These are phyloP conservation scores for Glaciozyma martinii DNA, from an alignment of 768 basidiomycete genomes.

Conservation along the genomic window DNA sequence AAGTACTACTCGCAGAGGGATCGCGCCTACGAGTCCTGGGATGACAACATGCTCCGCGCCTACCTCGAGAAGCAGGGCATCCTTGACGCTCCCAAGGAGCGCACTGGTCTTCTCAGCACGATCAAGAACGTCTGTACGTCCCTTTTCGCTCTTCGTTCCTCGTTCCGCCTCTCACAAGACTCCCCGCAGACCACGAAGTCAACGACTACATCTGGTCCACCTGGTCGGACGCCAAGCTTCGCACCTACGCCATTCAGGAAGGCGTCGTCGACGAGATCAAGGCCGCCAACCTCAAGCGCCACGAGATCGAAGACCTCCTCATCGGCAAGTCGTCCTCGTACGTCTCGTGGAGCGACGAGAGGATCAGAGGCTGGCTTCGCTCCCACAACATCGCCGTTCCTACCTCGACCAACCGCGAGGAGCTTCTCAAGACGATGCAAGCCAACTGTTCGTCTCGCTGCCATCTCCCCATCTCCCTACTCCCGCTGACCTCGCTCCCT, in stretches of 20 bases:
- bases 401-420: slow-evolving; percentile 51
- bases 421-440: slow-evolving; percentile 56
- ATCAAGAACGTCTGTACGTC: slow-evolving; percentile 26
- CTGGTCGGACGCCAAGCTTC: slow-evolving; percentile 34
- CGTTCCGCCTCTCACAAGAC: neutral
- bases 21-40: slow-evolving; percentile 51
- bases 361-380: slow-evolving; percentile 79
- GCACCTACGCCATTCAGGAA: slow-evolving; percentile 32
- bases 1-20: slow-evolving; percentile 43
- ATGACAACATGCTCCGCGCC: slow-evolving; percentile 61
- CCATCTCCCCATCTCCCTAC: neutral
- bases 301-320: slow-evolving; percentile 69
- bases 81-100: slow-evolving; percentile 46
- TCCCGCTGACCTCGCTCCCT: slow-evolving; percentile 13
- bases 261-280: slow-evolving; percentile 18
- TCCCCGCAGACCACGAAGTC: slow-evolving; percentile 16
- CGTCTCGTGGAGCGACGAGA: slow-evolving; percentile 83
- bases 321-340: slow-evolving; percentile 55
- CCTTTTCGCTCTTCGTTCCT: neutral
- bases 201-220: slow-evolving; percentile 28
- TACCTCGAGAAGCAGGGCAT: slow-evolving; percentile 71
- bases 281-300: slow-evolving; percentile 43
- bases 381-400: slow-evolving; percentile 55
- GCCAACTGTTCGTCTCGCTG: slow-evolving; percentile 33
- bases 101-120: slow-evolving; percentile 11